phyloP scores from a whole-genome alignment of 140 eudicot genomes.

The Artemisia princeps region DNA sequence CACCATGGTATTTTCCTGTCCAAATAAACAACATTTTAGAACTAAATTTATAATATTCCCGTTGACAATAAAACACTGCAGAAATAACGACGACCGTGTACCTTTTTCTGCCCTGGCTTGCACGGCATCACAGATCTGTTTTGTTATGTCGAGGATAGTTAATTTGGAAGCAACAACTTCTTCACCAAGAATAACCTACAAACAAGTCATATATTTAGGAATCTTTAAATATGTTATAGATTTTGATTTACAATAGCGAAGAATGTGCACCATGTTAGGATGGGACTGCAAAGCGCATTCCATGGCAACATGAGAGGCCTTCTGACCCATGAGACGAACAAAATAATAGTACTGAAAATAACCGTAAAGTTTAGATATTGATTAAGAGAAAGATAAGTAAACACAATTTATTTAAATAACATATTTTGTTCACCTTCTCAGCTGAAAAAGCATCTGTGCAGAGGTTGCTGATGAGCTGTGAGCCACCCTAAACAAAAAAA shows the following conservation, averaged over 20 bases:
- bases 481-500: conserved; percentile 48
- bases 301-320: conserved; percentile 89
- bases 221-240: background rate
- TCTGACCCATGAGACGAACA: conserved; percentile 89
- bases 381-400: background rate
- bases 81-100: background rate
- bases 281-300: conserved; percentile 97
- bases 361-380: background rate
- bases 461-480: conserved; percentile 95
- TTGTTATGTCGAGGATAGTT: conserved; percentile 82
- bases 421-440: conserved; percentile 58
- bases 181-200: conserved; percentile 87
- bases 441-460: conserved; percentile 97
- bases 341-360: conserved; percentile 74
- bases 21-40: background rate
- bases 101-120: conserved; percentile 83
- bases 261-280: conserved; percentile 73
- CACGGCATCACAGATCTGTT: conserved; percentile 94
- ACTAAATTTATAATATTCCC: background rate
- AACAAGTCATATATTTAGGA: conserved; percentile 9
- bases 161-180: conserved; percentile 91
- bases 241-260: background rate
- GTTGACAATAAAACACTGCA: background rate
- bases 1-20: conserved; percentile 87
- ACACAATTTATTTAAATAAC: background rate